Evolutionary conservation across 768 basidiomycete genomes (phyloP), one percentile per base, ranked within the genome.

Genomic region (Antrodiella citrinella): DNA sequence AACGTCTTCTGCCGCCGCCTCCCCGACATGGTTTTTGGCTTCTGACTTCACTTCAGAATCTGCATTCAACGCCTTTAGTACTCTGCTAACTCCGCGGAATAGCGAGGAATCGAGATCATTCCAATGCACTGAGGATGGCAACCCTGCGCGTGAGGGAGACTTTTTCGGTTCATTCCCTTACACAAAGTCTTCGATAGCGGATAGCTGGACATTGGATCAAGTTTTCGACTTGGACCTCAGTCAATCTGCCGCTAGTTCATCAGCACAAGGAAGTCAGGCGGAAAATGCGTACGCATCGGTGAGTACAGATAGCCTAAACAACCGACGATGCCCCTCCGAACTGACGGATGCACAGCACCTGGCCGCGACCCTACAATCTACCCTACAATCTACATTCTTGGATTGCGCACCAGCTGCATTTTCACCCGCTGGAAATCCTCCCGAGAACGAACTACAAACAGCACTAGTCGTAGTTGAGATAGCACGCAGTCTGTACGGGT

Each of bases 361-460:
- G 22, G 80, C 86, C 50, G 74, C 76, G 47, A 77, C 82, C 12
- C 66, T 98, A n/a, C 80, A 92, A 57, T 75, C 91, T 2, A 82
- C 83, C 9, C 70, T 97, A 10, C 69, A 91, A 2, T 83, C 91
- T 19, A 83, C 87, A 1, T 90, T 91, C 66, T 77, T 98, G 19
- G 94, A 98, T 63, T 80, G 81, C 55, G 90, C 91, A 3, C 90
- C 94, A 1, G 62, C 77, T 12, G 87, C 86, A 1, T 94, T 95
- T 66, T 76, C 82, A 3, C 85, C 88, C 0, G 76, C 74, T 54
- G 67, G 67, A n/a, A 72, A 60, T 24, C 77, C 81, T 2, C 64
- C 77, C 11, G 82, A 83, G 51, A 75, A 74, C 2, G 83, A 87
- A 52, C 64, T 81, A 15, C 75, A 79, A 51, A 69, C 82, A 50